These are phyloP conservation scores for Plasmodium knowlesi DNA, from an alignment of 169 alveolate species.

Conservation along the genomic window DNA sequence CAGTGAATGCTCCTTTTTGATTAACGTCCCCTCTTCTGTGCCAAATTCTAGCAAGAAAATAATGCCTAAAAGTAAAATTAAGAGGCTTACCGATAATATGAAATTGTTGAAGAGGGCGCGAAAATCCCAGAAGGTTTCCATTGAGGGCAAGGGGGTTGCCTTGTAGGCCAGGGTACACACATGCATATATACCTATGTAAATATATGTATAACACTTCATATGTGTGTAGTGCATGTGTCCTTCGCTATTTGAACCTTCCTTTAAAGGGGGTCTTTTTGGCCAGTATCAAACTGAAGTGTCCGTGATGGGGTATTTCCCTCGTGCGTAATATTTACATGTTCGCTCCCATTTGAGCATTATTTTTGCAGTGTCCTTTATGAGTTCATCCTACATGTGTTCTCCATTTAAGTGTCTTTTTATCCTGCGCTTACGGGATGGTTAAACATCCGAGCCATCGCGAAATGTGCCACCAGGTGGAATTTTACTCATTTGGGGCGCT, in stretches of 20 bases:
- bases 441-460: background rate
- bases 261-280: background rate
- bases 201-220: background rate
- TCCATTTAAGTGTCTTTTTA: background rate
- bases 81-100: conserved; percentile 54
- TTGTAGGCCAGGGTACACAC: background rate
- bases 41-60: conserved; percentile 25
- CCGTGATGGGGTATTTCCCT: background rate
- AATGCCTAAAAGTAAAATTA: conserved; percentile 57
- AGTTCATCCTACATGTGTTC: background rate
- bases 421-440: background rate
- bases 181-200: background rate
- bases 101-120: conserved; percentile 32
- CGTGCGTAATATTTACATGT: background rate
- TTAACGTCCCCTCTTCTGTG: conserved; percentile 69
- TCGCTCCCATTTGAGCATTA: background rate
- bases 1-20: conserved; percentile 72
- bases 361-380: background rate
- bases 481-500: background rate
- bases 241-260: background rate
- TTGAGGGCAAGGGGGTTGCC: conserved; percentile 71
- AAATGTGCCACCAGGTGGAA: background rate
- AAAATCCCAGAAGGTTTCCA: conserved; percentile 61
- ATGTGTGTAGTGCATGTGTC: background rate
- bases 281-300: background rate